Percentiles rank a stretch among this genome's conserved stretches.
phyloP scores from a whole-genome alignment of 2,329 filamentous ascomycete genomes.

The Fonsecaea monophora region DNA sequence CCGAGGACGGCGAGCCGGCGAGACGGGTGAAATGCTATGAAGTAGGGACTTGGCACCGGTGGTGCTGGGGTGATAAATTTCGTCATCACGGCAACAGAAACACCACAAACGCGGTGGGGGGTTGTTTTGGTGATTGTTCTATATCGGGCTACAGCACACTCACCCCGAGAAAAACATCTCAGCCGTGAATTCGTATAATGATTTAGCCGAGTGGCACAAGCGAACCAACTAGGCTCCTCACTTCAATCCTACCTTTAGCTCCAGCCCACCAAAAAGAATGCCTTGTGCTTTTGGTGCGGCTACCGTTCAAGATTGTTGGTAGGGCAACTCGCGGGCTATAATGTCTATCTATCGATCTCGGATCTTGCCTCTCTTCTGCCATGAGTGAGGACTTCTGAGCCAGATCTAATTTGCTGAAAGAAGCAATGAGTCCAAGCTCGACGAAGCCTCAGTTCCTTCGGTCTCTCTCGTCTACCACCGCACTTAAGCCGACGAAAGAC shows the following conservation, averaged over 20 bases:
- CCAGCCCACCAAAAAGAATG: conserved; percentile 5
- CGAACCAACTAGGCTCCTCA: conserved; percentile 9
- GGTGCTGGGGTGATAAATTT: not conserved
- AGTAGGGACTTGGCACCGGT: not conserved
- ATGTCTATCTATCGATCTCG: not conserved
- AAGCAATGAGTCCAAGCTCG: conserved; percentile 9
- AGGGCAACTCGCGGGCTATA: not conserved
- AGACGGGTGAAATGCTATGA: not conserved
- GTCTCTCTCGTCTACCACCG: conserved; percentile 32
- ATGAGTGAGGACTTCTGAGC: conserved; percentile 1
- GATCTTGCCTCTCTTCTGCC: not conserved
- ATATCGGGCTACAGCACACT: not conserved
- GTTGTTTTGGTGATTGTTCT: not conserved
- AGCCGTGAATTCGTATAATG: not conserved
- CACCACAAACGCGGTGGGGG: no score
- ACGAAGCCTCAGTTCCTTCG: conserved; percentile 33
- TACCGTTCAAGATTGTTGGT: not conserved
- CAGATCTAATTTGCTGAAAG: not conserved
- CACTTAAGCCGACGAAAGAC: conserved; percentile 30
- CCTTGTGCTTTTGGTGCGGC: not conserved
- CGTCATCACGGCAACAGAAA: not conserved
- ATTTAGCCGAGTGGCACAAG: conserved; percentile 17
- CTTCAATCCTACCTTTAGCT: not conserved
- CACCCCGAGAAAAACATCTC: not conserved
- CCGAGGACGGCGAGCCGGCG: not conserved